Evolutionary conservation across 495 filamentous ascomycete genomes (phyloP), one percentile per base, ranked within the genome.

Genomic region (Penicillium cataractarum): DNA sequence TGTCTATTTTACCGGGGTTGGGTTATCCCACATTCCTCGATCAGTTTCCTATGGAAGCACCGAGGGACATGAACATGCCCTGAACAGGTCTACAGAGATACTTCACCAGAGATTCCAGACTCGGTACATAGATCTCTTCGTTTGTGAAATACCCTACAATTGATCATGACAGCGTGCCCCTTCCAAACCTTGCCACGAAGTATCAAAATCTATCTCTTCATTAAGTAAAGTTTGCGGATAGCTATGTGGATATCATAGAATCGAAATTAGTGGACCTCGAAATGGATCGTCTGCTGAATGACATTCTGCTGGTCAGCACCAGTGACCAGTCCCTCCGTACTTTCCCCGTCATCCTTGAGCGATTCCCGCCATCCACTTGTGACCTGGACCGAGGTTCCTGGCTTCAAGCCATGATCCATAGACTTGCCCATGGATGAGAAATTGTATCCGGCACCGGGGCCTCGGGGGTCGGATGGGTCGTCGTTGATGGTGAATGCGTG

Each of bases 401-500:
- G 51, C 21, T 53, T 40, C 22, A 54, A 33, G 3, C 49, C 46
- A 3, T 49, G 29, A 2, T 55, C 49, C 24, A 49, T 39, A 21
- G 64, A 68, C 27, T 61, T 66, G 21, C 53, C 55, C 31, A 66
- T 63, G 3, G 63, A 51, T 15, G 64, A 66, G 17, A 71, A 42
- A 6, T 64, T 60, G 55, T 70, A 69, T 48, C 59, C 69, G 15
- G 60, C 55, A 40, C 61, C 29, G 4, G 37, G 33, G 6, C 54
- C 31, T 22, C 50, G 26, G 13, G 21, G 6, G 26, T 66, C 51
- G 7, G 54, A 42, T 22, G 64, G 64, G 5, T 67, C 64, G 19
- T 74, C 65, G 33, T 71, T 67, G 58, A 74, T 70, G 39, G 69
- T 62, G 62, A 70, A 74, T 2, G 68, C 63, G 40, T 66, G 56